Base-by-base conservation (phyloP, 2,329 filamentous ascomycete species). In the Ophiobolus disseminans region DNA sequence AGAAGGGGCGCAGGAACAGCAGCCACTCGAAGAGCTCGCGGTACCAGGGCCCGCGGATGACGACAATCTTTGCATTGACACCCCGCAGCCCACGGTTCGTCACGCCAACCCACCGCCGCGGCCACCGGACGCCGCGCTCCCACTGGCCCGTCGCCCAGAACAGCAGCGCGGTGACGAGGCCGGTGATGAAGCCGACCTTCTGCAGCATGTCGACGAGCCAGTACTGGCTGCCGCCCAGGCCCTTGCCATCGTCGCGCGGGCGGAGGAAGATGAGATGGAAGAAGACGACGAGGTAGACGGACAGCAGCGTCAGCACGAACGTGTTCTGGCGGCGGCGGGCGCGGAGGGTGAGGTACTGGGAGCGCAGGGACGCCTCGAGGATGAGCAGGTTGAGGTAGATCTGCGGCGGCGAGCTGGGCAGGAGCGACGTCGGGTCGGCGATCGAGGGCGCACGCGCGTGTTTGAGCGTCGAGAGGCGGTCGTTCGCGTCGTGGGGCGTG, bases 301-400 rank as follows among this genome's bases (percentile, higher is more conserved):
- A 83, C 21, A 99, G 82, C 9, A 96, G 80, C 14, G 88, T 81
- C 17, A 97, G 79, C 67, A 97, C 96, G 75, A 97, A 95, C 2
- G 91, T 92, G 73, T 99, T 93, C 65, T 97, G 90, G 13, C 94
- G 87, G 38, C 91, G 84, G 32, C 94, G 87, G 37, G 91, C 89
- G 50, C 93, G 89, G 35, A 97, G 82, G 55, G 91, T 90, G 47
- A 99, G 86, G 75, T 95, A 97, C 66, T 99, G 94, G 19, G 91
- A 87, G 58, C 94, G 90, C 26, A 99, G 80, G 4, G 91, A 96
- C 39, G 91, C 91, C 74, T 99, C 94, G 73, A 99, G 89, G 65
- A 99, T 95, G 50, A 99, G 84, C 19, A 99, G 87, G 75, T 99
- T 99, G 65, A 99, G 86, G 77, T 99, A 99, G 69, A 99, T 97